These are phyloP conservation scores for Globisporangium ultimum DNA, from an alignment of 352 stramenopile species.

Conservation along the genomic window DNA sequence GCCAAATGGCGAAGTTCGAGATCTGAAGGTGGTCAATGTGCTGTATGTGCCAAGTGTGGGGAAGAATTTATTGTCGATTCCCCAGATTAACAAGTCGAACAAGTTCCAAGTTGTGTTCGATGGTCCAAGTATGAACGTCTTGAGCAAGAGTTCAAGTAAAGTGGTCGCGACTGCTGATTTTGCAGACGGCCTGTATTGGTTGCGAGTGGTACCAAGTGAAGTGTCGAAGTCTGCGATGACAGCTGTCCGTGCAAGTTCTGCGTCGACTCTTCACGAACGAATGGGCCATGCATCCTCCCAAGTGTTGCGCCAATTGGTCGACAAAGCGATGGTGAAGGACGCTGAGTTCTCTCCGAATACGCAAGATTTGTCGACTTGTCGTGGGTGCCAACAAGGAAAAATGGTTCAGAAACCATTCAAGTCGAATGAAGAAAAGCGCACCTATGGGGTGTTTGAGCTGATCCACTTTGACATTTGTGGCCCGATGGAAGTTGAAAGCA, in stretches of 20 bases:
- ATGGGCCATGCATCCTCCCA: neutral
- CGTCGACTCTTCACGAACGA: neutral
- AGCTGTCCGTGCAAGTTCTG: neutral
- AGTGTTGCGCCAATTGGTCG: neutral
- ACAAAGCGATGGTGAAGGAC: slow-evolving; percentile 9
- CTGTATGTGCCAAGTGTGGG: slow-evolving; percentile 11
- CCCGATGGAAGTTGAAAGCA: slow-evolving; percentile 13
- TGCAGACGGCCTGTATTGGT: slow-evolving; percentile 2
- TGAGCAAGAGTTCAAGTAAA: slow-evolving; percentile 3
- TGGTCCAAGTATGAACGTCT: neutral
- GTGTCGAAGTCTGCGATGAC: neutral
- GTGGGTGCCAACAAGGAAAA: slow-evolving; percentile 18
- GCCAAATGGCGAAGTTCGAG: slow-evolving; percentile 12
- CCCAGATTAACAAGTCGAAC: slow-evolving; percentile 2
- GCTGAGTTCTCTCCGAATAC: slow-evolving; percentile 7
- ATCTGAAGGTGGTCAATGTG: slow-evolving; percentile 18
- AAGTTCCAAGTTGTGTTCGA: neutral
- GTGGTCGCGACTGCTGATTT: slow-evolving; percentile 5
- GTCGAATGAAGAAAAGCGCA: slow-evolving; percentile 10
- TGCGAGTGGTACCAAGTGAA: neutral
- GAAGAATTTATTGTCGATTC: slow-evolving; percentile 2
- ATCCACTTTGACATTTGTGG: slow-evolving; percentile 19
- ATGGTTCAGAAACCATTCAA: slow-evolving; percentile 20
- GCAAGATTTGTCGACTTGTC: slow-evolving; percentile 1
- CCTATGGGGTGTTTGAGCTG: slow-evolving; percentile 11